Conservation (phyloP, 345 rosid species). For the Acer saccharum region DNA sequence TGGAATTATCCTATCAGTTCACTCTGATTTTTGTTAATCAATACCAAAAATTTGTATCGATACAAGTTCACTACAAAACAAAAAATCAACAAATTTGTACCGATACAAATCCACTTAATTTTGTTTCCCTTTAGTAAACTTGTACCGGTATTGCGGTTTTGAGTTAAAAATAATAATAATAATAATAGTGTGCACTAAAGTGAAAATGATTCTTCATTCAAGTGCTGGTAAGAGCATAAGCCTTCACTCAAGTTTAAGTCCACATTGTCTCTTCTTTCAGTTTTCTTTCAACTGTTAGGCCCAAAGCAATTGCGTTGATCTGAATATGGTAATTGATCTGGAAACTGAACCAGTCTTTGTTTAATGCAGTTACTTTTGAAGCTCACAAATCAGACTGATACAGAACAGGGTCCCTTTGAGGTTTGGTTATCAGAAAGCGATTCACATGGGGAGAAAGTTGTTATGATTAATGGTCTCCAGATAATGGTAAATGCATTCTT, state of each 20-base stretch:
- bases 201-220: not conserved
- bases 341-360: slow-evolving; percentile 25
- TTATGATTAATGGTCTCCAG: slow-evolving; percentile 81
- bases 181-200: not conserved
- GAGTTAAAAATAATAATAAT: not conserved
- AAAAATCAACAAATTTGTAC: not conserved
- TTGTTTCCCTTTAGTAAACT: not conserved
- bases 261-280: not conserved
- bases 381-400: slow-evolving; percentile 76
- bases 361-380: slow-evolving; percentile 64
- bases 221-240: not conserved
- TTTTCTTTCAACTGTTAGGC: slow-evolving; percentile 11
- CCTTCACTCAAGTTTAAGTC: not conserved
- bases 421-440: slow-evolving; percentile 65
- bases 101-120: not conserved
- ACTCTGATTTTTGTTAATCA: not conserved
- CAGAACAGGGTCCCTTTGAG: slow-evolving; percentile 80
- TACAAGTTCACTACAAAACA: not conserved
- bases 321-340: slow-evolving; percentile 19
- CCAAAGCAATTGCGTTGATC: not conserved
- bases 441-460: slow-evolving; percentile 58
- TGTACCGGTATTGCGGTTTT: too few relatives aligned
- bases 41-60: not conserved
- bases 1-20: not conserved
- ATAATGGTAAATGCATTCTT: slow-evolving; percentile 54